Conservation (phyloP, 768 basidiomycete species). For the Lyophyllum decastes region DNA sequence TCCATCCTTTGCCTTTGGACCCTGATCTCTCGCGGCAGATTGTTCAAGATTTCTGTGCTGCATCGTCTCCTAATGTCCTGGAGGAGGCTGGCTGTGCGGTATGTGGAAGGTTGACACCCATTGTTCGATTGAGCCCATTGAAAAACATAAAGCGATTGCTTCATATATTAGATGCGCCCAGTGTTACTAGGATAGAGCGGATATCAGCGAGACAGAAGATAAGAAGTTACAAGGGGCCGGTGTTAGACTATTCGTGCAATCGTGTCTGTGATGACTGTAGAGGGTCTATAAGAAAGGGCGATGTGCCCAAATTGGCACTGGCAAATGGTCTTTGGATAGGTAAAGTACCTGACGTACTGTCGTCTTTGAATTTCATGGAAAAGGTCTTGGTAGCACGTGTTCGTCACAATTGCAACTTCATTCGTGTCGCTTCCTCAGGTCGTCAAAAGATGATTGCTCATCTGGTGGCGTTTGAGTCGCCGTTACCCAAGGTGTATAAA, state of each 20-base stretch:
- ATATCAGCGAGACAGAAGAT: neutral
- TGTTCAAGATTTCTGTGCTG: no score
- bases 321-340: slow-evolving; percentile 38
- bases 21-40: neutral
- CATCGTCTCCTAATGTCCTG: slow-evolving; percentile 9
- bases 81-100: slow-evolving; percentile 25
- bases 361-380: slow-evolving; percentile 26
- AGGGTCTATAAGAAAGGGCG: slow-evolving; percentile 5
- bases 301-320: slow-evolving; percentile 22
- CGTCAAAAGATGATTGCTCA: no score
- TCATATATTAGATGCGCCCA: neutral
- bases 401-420: slow-evolving; percentile 28
- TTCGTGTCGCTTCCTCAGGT: slow-evolving; percentile 22
- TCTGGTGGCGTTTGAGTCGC: slow-evolving; percentile 28
- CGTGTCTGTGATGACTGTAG: slow-evolving; percentile 34
- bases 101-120: slow-evolving; percentile 16
- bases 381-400: slow-evolving; percentile 24
- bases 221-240: slow-evolving; percentile 4
- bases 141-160: slow-evolving; percentile 3
- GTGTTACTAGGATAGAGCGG: slow-evolving; percentile 3
- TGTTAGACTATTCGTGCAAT: no score
- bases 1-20: neutral
- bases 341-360: slow-evolving; percentile 26
- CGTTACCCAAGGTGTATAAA: slow-evolving; percentile 26
- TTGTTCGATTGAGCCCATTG: neutral